phyloP scores from a whole-genome alignment of 2,329 filamentous ascomycete genomes.

The Podosphaera fusca region DNA sequence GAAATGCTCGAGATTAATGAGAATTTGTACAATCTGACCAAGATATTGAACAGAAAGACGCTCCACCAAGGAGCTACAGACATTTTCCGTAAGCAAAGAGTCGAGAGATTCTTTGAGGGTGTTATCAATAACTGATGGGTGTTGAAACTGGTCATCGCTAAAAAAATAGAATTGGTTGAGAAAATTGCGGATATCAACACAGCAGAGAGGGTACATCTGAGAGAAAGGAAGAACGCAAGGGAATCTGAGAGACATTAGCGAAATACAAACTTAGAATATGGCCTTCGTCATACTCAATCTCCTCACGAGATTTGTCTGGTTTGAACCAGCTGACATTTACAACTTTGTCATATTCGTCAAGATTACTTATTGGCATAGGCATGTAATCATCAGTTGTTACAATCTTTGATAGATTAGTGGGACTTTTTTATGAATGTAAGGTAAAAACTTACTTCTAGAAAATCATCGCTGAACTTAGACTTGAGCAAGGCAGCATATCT shows the following conservation, averaged over 20 bases:
- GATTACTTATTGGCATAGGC: constrained; percentile 88
- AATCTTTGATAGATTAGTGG: constrained; percentile 22
- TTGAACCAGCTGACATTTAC: constrained; percentile 91
- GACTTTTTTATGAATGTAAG: not conserved
- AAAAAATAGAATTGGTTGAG: constrained; percentile 97
- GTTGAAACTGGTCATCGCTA: constrained; percentile 84
- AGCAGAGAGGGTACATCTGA: constrained; percentile 96
- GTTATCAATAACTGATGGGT: constrained; percentile 73
- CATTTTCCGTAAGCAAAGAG: constrained; percentile 75
- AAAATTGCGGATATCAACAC: constrained; percentile 94
- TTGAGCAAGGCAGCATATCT: constrained; percentile 88
- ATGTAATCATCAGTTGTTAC: constrained; percentile 95
- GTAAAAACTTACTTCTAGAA: constrained; percentile 45
- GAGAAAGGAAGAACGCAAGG: constrained; percentile 93
- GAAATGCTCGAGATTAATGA: constrained; percentile 95
- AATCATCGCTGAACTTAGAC: constrained; percentile 79
- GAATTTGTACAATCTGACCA: constrained; percentile 92
- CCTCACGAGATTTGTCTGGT: constrained; percentile 53
- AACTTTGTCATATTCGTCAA: constrained; percentile 86
- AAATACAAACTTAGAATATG: not conserved
- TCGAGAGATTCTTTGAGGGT: constrained; percentile 84
- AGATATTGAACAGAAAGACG: constrained; percentile 79
- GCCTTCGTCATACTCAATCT: constrained; percentile 38
- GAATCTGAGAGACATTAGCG: constrained; percentile 30
- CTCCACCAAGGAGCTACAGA: constrained; percentile 76